phyloP scores from a whole-genome alignment of 2,329 filamentous ascomycete genomes.

The Epichloe elymi region DNA sequence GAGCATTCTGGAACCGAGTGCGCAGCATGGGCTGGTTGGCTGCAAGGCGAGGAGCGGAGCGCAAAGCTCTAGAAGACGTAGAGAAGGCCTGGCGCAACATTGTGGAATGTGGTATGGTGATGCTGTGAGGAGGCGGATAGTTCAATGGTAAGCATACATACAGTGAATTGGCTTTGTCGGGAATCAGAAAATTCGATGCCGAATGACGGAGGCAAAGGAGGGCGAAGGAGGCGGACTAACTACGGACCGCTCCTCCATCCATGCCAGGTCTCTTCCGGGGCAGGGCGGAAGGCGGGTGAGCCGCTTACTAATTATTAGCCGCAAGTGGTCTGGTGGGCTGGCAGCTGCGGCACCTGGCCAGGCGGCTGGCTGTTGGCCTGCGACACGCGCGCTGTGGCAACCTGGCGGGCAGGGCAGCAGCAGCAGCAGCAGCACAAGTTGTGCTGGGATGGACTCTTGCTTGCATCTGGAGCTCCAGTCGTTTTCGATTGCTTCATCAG shows the following conservation, averaged over 20 bases:
- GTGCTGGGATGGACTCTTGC: not conserved
- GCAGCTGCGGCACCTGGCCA: not conserved
- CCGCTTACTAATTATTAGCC: not conserved
- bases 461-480: not conserved
- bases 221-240: constrained; percentile 15
- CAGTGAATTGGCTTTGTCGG: not conserved
- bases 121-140: constrained; percentile 6
- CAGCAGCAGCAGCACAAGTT: not conserved
- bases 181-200: constrained; percentile 17
- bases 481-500: not conserved
- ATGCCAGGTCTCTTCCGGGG: too few relatives aligned
- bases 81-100: constrained; percentile 36
- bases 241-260: constrained; percentile 11
- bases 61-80: constrained; percentile 30
- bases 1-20: constrained; percentile 24
- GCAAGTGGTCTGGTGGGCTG: not conserved
- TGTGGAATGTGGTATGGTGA: constrained; percentile 8
- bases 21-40: constrained; percentile 22
- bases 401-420: constrained; percentile 10
- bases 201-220: constrained; percentile 5
- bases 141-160: constrained; percentile 5
- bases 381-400: constrained; percentile 21
- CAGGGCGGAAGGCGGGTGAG: too few relatives aligned
- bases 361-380: too few relatives aligned
- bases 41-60: constrained; percentile 25